Conservation (phyloP, 148 eudicot species). For the Rheum nobile region DNA sequence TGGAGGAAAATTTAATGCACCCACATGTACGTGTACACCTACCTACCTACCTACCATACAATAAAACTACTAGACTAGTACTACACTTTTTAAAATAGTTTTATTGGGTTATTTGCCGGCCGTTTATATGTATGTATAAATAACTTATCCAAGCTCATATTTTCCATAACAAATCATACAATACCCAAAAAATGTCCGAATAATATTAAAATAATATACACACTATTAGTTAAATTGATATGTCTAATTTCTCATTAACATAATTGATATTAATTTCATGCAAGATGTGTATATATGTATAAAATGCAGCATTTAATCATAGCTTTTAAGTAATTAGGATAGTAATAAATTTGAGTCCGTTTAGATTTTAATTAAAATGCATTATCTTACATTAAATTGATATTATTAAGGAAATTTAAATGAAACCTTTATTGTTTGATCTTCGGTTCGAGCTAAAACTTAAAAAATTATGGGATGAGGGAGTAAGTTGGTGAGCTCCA, state of each 20-base stretch:
- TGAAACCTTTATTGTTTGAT: background rate
- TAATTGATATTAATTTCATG: no score
- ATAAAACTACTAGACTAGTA: background rate
- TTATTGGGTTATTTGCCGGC: background rate
- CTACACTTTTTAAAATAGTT: background rate
- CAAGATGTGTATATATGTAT: no score
- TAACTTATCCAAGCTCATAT: background rate
- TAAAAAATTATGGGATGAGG: background rate
- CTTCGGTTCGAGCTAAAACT: background rate
- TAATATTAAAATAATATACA: background rate
- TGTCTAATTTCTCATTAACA: background rate
- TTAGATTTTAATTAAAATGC: no score
- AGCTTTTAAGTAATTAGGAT: no score
- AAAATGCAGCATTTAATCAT: no score
- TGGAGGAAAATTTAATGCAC: background rate
- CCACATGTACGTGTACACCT: background rate
- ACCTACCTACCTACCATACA: background rate
- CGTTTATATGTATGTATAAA: no score
- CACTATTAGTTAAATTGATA: background rate
- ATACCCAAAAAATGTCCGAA: background rate
- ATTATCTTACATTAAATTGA: no score
- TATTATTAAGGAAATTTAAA: no score
- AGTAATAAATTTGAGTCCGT: no score
- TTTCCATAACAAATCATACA: background rate
- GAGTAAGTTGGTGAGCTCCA: background rate